Conservation (phyloP, 192 early-diverging fungal genomes). For the Coemansia sp. region DNA sequence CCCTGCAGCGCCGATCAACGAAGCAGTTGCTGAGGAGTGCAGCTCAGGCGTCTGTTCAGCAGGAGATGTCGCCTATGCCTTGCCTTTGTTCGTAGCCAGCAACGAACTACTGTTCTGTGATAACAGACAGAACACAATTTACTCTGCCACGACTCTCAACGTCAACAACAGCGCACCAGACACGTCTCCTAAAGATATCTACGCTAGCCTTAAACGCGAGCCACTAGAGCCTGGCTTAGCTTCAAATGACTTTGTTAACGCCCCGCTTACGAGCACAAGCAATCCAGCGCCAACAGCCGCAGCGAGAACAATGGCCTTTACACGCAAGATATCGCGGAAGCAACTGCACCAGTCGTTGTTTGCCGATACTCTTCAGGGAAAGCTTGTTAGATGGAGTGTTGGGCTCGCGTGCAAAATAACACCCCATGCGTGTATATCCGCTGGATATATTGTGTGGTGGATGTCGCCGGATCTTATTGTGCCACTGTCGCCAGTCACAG, state of each 20-base stretch:
- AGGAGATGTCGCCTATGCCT: neutral
- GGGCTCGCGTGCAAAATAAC: constrained; percentile 13
- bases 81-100: neutral
- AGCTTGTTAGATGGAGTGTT: constrained; percentile 24
- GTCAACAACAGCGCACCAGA: neutral
- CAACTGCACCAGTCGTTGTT: constrained; percentile 24
- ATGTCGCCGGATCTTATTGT: constrained; percentile 41
- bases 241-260: neutral
- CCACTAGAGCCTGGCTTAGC: neutral
- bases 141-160: neutral
- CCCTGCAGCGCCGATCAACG: neutral
- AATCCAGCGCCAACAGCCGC: neutral
- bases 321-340: constrained; percentile 29
- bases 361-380: constrained; percentile 25
- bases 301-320: neutral
- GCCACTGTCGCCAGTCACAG: constrained; percentile 26
- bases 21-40: neutral
- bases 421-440: constrained; percentile 15
- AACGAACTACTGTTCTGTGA: neutral
- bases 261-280: neutral
- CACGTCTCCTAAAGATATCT: neutral
- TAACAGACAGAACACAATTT: neutral
- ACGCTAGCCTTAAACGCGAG: neutral
- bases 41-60: neutral
- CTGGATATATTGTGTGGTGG: constrained; percentile 39